Percentiles rank a stretch among this genome's conserved stretches.
Conservation (phyloP, 768 basidiomycete genomes). For the Mycena rosella region DNA sequence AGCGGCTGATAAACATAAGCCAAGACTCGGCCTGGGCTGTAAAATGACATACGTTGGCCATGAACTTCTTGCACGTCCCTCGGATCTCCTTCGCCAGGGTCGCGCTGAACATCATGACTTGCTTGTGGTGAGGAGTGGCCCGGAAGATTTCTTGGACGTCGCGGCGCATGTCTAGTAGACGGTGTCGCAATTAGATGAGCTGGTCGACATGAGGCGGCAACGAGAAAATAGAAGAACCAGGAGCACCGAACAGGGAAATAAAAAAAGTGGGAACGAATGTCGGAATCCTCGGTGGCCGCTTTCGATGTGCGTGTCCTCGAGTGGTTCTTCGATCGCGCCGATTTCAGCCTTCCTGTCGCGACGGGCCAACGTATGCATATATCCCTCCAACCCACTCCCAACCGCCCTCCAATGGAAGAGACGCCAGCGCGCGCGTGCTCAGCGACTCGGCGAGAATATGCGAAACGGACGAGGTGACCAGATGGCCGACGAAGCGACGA, state of each 20-base stretch:
- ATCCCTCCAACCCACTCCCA: slow-evolving; percentile 46
- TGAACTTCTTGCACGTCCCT: slow-evolving; percentile 99
- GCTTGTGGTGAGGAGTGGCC: slow-evolving; percentile 98
- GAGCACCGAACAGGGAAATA: slow-evolving; percentile 52
- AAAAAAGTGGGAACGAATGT: slow-evolving; percentile 45
- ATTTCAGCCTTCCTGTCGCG: slow-evolving; percentile 30
- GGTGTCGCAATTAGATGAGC: slow-evolving; percentile 77
- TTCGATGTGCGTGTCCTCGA: slow-evolving; percentile 50
- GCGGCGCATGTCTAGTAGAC: slow-evolving; percentile 98
- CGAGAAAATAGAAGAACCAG: slow-evolving; percentile 64
- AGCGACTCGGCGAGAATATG: slow-evolving; percentile 51
- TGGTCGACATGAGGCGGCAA: slow-evolving; percentile 64
- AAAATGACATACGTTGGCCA: slow-evolving; percentile 87
- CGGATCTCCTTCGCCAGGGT: slow-evolving; percentile 98
- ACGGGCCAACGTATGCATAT: slow-evolving; percentile 28
- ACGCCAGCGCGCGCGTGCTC: slow-evolving; percentile 52
- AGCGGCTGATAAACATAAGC: slow-evolving; percentile 74
- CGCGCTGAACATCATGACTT: slow-evolving; percentile 99
- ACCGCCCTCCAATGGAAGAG: slow-evolving; percentile 54
- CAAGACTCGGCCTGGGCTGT: background rate
- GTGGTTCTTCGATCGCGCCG: slow-evolving; percentile 46
- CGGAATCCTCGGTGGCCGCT: slow-evolving; percentile 52
- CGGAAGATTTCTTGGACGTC: slow-evolving; percentile 99
- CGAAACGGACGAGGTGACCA: slow-evolving; percentile 57
- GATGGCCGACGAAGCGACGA: slow-evolving; percentile 56